Evolutionary conservation across 208 protist genomes (phyloP).

Genomic region (Trypanosoma mega): DNA sequence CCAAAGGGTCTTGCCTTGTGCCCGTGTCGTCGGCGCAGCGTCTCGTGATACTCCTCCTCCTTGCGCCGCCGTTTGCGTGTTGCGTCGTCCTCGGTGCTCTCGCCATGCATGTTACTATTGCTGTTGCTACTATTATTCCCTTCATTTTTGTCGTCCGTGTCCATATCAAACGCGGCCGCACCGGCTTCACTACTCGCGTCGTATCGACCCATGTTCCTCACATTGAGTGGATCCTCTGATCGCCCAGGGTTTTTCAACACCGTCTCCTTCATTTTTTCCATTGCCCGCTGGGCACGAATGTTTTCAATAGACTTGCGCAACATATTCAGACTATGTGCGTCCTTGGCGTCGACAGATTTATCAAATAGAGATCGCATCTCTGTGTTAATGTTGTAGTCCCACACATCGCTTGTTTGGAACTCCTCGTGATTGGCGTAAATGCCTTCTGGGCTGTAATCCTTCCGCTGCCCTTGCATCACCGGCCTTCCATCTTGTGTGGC

Average conservation of each 20-base stretch:
- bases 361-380: slow-evolving; percentile 82
- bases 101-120: background rate
- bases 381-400: slow-evolving; percentile 72
- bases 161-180: slow-evolving; percentile 48
- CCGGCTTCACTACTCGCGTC: slow-evolving; percentile 38
- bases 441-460: slow-evolving; percentile 81
- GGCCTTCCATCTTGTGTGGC: slow-evolving; percentile 48
- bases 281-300: slow-evolving; percentile 70
- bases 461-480: slow-evolving; percentile 69
- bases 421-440: slow-evolving; percentile 75
- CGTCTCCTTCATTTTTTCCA: slow-evolving; percentile 87
- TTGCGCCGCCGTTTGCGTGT: slow-evolving; percentile 50
- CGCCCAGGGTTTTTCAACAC: slow-evolving; percentile 59
- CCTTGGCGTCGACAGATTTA: slow-evolving; percentile 64
- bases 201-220: slow-evolving; percentile 45
- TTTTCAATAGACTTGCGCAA: slow-evolving; percentile 87
- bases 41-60: slow-evolving; percentile 72
- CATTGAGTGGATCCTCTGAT: slow-evolving; percentile 34
- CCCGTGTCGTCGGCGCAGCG: slow-evolving; percentile 71
- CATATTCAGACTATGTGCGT: slow-evolving; percentile 77
- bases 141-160: slow-evolving; percentile 18
- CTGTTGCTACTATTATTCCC: background rate
- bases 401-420: slow-evolving; percentile 83
- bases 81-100: slow-evolving; percentile 3
- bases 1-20: slow-evolving; percentile 71